Evolutionary conservation across 257 asterid species (phyloP), one percentile per base, ranked within the genome.

Genomic region (Plantago ovata): DNA sequence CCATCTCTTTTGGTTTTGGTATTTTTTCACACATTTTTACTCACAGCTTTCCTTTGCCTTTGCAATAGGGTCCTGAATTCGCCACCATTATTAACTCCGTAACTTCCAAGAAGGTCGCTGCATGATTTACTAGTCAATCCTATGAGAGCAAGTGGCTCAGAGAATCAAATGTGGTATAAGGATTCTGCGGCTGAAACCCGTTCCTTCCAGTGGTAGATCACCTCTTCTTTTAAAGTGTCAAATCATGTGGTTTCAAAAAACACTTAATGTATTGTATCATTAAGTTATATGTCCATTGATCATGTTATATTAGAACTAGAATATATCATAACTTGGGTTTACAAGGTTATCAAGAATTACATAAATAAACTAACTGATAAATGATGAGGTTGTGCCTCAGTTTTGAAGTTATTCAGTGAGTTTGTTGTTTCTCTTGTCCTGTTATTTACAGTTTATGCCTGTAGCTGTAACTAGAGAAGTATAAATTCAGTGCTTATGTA

Each of bases 61-160:
- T 70, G 46, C 65, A 65, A 67, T 67, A 92, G 98, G 98, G 96
- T 32, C 87, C 91, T 39, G 99, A 93, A 74, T 89, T 93, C 53
- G 95, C 95, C 10, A 79, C 96, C 21, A 89, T 93, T 39, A 74
- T 89, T 52, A 93, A 93, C 77, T 89, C 99, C 14, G 99, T 86
- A 56, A 82, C 97, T 33, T 79, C 94, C 50, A 93, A 93, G 84
- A 93, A 82, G 81, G 95, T 89, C 22, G 84, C 95, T 55, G 96
- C 86, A 40, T 93, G 84, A 84, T 74, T 59, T 51, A 39, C 46
- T 3, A 16, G 51, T 55, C 65, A 38, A 33, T 62, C 46, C 36
- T 19, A 63, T 20, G 36, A 56, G 58, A 56, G 39, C 22, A 56
- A 21, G 18, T 18, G 75, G 72, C 75, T 61, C 60, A 56, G 77